Percentiles rank a stretch among this genome's conserved stretches.
Evolutionary conservation across 306 rosid genomes (phyloP).

Genomic region (Lupinus albus): DNA sequence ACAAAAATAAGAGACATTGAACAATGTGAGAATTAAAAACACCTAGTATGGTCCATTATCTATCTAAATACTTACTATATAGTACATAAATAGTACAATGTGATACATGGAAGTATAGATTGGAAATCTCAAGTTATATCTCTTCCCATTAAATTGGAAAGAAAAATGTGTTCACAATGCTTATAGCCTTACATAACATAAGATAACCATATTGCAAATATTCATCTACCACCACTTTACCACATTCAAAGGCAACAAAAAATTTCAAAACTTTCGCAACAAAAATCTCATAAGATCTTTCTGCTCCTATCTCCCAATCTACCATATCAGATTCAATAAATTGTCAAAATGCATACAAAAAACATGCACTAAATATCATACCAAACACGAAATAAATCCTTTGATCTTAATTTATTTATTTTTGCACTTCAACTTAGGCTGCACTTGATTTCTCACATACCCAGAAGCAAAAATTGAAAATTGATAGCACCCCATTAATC

Average conservation of each 20-base stretch:
- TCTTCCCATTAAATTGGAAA: conserved; percentile 9
- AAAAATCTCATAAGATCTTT: background rate
- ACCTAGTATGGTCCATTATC: background rate
- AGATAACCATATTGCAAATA: background rate
- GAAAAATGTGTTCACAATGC: background rate
- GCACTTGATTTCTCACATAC: conserved; percentile 12
- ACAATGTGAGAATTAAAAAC: conserved; percentile 4
- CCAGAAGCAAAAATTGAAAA: too few relatives aligned
- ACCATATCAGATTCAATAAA: conserved; percentile 5
- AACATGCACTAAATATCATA: conserved; percentile 10
- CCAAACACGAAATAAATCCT: background rate
- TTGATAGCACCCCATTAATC: conserved; percentile 3
- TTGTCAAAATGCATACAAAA: conserved; percentile 1
- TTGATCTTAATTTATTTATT: background rate
- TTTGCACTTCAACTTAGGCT: background rate
- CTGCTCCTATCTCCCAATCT: background rate
- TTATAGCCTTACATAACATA: background rate
- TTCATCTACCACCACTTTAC: background rate
- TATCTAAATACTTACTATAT: background rate
- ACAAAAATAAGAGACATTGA: conserved; percentile 13
- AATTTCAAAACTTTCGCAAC: background rate
- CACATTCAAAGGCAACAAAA: background rate
- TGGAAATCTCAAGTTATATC: background rate
- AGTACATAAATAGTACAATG: background rate
- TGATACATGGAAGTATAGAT: background rate